Base-by-base conservation (phyloP, 2,329 filamentous ascomycete genomes). In the Hypoxylon sp. region DNA sequence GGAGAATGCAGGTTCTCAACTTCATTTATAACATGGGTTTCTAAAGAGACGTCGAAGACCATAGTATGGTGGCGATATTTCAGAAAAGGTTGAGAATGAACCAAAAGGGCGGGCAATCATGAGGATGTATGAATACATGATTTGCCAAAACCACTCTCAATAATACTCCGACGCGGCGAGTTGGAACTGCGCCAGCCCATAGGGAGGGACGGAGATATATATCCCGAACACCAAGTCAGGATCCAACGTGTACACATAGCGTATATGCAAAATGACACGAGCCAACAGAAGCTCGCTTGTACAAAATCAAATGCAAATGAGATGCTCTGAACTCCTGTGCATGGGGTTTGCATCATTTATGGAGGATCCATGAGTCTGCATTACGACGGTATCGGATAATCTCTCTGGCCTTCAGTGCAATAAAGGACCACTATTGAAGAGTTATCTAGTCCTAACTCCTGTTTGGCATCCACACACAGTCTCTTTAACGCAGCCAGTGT, bases 351-450 rank as follows among this genome's bases (percentile, higher is more conserved):
- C n/a, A 46, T 7, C 8, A 44, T 19, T 27, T 31, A 42, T 44
- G 6, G 19, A 31, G 3, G 21, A 24, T 24, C 2, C 21, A 4
- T 31, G 2, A 32, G 3, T 17, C 5, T 19, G 39, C 4, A 21
- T 63, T 59, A 74, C 29, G 53, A 44, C 0, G 86, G 86, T 8
- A 76, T 64, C 0, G 72, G 54, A 68, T 92, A 91, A 1, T 84
- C 81, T 39, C 90, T 83, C 7, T 74, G 72, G 0, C 89, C 89
- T 75, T 92, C 90, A 0, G 91, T 93, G 68, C 87, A 90, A 46
- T 92, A 84, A 1, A 93, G 76, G 0, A 93, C 84, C 0, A 93
- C 83, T 0, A 89, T 82, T 0, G 88, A 85, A n/a, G 87, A 79
- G 0, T 77, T 72, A 6, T 80, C 75, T 0, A 88, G 74, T 0